phyloP scores from a whole-genome alignment of 2,329 filamentous ascomycete species.

The Aspergillus sp. region DNA sequence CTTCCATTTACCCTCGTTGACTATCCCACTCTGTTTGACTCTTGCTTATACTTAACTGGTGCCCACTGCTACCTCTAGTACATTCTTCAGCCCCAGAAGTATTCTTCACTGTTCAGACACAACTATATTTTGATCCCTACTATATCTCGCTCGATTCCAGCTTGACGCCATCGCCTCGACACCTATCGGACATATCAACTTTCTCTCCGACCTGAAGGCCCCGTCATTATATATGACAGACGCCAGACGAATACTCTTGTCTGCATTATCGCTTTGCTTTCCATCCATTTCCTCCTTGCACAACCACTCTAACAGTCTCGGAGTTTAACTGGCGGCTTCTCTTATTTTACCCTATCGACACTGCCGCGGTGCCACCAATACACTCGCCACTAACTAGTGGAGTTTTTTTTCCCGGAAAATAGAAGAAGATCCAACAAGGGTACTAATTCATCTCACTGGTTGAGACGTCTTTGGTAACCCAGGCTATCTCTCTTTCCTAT shows the following conservation, averaged over 20 bases:
- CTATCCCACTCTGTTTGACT: background rate
- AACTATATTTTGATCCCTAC: background rate
- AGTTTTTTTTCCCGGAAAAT: background rate
- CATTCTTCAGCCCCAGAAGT: background rate
- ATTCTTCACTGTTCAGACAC: background rate
- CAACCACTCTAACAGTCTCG: background rate
- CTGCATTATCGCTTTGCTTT: background rate
- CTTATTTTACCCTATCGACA: background rate
- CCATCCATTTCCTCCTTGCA: background rate
- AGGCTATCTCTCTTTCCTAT: background rate
- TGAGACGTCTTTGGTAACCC: background rate
- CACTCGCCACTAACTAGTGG: background rate
- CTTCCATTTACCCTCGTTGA: background rate
- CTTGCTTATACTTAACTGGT: background rate
- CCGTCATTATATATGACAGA: background rate
- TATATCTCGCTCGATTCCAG: background rate
- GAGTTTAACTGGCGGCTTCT: background rate
- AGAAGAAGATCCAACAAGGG: background rate
- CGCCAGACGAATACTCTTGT: background rate
- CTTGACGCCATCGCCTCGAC: background rate
- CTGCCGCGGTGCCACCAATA: background rate
- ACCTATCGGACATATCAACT: background rate
- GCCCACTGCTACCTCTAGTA: background rate
- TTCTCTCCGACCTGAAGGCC: background rate
- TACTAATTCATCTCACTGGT: background rate